Conservation (phyloP, 2,329 filamentous ascomycete species). For the Stemphylium lycopersici region DNA sequence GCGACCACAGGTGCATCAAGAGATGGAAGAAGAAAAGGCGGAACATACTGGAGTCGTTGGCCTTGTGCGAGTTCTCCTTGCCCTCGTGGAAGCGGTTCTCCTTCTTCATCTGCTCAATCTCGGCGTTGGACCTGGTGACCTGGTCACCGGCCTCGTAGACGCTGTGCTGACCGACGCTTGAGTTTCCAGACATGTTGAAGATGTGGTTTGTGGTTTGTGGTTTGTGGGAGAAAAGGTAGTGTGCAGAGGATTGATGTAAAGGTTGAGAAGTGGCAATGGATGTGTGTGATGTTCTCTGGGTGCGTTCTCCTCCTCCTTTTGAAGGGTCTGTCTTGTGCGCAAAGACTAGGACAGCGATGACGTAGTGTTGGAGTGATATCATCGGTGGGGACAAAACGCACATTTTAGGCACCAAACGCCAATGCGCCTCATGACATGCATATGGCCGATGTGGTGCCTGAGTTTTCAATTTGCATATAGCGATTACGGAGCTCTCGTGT, state of each 20-base stretch:
- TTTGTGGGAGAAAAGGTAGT: not conserved
- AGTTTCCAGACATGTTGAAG: conserved; percentile 59
- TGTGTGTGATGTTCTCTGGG: conserved; percentile 1
- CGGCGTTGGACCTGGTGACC: conserved; percentile 64
- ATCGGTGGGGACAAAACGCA: conserved; percentile 31
- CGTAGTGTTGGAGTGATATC: conserved; percentile 32
- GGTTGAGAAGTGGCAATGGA: not conserved
- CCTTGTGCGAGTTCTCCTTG: conserved; percentile 69
- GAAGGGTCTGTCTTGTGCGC: conserved; percentile 15
- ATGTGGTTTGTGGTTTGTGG: conserved; percentile 4
- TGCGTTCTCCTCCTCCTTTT: conserved; percentile 13
- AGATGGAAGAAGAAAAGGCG: not conserved
- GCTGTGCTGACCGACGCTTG: conserved; percentile 68
- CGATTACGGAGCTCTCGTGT: not conserved
- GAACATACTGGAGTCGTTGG: conserved; percentile 72
- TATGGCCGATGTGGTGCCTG: conserved; percentile 9
- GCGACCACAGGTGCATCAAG: not conserved
- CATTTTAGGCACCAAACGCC: conserved; percentile 22
- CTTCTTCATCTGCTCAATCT: conserved; percentile 59
- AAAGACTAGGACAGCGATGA: conserved; percentile 25
- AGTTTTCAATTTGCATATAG: conserved; percentile 4
- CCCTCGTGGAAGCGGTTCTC: conserved; percentile 74
- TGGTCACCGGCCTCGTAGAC: conserved; percentile 82
- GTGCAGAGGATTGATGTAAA: not conserved
- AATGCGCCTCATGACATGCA: conserved; percentile 17